These are phyloP conservation scores for Microstegium vimineum DNA, from an alignment of 176 grass and related monocot species.

Conservation along the genomic window DNA sequence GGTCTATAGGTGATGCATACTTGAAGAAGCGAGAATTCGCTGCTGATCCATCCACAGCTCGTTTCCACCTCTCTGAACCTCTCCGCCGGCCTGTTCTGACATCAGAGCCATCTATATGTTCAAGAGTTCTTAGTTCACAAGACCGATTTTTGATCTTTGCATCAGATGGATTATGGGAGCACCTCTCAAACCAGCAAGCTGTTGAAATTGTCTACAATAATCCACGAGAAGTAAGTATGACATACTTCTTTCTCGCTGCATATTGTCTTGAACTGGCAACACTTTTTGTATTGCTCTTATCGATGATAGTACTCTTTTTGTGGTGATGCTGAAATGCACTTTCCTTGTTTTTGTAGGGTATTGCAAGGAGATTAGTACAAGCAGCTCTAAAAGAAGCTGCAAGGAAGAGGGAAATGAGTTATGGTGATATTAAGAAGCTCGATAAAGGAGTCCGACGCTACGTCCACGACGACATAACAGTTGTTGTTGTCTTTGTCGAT, in stretches of 20 bases:
- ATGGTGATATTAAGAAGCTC: conserved; percentile 47
- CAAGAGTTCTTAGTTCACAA: conserved; percentile 60
- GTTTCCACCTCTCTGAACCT: conserved; percentile 80
- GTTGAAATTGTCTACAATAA: conserved; percentile 63
- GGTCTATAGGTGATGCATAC: conserved; percentile 94
- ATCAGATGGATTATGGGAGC: conserved; percentile 96
- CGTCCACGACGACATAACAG: conserved; percentile 68
- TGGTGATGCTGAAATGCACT: background rate
- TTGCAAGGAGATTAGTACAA: conserved; percentile 56
- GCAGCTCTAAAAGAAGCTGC: conserved; percentile 56
- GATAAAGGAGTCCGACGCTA: conserved; percentile 59
- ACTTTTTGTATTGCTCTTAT: background rate
- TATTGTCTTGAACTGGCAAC: background rate
- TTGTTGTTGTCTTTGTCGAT: conserved; percentile 49
- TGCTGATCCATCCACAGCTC: conserved; percentile 63
- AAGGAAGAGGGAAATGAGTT: conserved; percentile 57
- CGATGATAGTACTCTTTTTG: background rate
- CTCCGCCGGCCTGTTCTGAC: conserved; percentile 69
- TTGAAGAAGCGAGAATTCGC: conserved; percentile 86
- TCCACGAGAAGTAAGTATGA: conserved; percentile 44
- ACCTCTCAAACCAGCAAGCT: conserved; percentile 85
- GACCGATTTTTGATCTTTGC: conserved; percentile 92
- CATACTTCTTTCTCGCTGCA: background rate
- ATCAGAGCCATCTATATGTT: conserved; percentile 69
- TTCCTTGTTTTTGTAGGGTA: conserved; percentile 35